phyloP scores from a whole-genome alignment of 495 filamentous ascomycete genomes.

The Pyrenopolyporus hunteri region DNA sequence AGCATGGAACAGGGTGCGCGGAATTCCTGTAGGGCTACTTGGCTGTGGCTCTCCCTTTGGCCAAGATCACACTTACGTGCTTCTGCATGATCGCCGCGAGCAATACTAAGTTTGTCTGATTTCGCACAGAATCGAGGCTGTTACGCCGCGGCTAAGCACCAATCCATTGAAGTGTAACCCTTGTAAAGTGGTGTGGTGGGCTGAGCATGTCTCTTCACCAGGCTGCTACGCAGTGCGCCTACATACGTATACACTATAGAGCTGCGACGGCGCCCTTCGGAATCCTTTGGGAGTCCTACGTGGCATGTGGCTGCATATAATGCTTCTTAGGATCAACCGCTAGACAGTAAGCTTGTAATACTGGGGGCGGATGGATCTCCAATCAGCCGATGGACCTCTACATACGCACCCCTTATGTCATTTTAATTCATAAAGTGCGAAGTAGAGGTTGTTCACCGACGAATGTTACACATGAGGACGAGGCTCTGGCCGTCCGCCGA shows the following conservation, averaged over 20 bases:
- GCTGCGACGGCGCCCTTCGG: neutral
- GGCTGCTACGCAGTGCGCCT: neutral
- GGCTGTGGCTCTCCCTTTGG: neutral
- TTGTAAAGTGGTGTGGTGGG: too few relatives aligned
- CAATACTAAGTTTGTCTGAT: neutral
- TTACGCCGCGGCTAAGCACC: neutral
- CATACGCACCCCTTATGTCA: slow-evolving; percentile 11
- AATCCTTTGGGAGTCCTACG: neutral
- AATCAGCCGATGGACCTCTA: neutral
- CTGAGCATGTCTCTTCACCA: too few relatives aligned
- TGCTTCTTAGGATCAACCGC: neutral
- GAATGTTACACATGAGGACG: neutral
- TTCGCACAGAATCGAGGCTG: neutral
- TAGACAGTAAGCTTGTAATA: neutral
- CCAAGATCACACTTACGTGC: neutral
- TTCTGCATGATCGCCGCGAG: neutral
- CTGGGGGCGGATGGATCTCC: neutral
- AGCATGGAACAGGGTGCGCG: neutral
- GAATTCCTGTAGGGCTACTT: neutral
- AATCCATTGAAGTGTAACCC: too few relatives aligned
- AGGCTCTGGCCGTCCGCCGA: slow-evolving; percentile 1
- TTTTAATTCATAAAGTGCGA: neutral
- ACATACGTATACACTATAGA: too few relatives aligned
- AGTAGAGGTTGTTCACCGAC: slow-evolving; percentile 2
- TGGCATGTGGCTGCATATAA: neutral